Base-by-base conservation (phyloP, 75 land plant species). In the Pseudotsuga menziesii region DNA sequence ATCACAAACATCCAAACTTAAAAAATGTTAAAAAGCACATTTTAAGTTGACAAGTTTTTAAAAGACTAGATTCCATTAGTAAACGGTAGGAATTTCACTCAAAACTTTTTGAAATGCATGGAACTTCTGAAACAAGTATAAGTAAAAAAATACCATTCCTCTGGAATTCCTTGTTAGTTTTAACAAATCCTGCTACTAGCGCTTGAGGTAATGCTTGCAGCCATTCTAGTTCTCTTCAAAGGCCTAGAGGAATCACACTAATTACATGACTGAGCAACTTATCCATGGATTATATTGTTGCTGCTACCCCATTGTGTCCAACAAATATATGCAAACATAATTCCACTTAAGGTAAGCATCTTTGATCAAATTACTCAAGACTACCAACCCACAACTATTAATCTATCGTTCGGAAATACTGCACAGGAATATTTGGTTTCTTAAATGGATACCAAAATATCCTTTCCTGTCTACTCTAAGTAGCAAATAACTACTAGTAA, bases 301-400 rank as follows among this genome's bases (percentile, higher is more conserved):
- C 98, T 26, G 96, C 95, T 77, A 81, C 83, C 39, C 98, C 98
- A 80, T 92, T 95, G 82, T 95, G 95, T 44, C 95, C 98, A 83
- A 91, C 98, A 83, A 92, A 90, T 39, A 94, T 86, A 92, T 94
- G 85, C 44, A 77, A 14, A 79, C 29, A 58, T 36, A 72, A 4
- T 66, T 66, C 17, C 32, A 29, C 32, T 29, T 29, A 29, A 29
- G 0, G 32, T 29, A 29, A 29, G 32, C 32, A 0, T 29, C 32
- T 29, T 29, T 29, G 32, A 29, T 29, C 32, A 29, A 29, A 29
- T 29, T 29, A 59, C 61, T 20, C 61, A 19, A n/a, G 7, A 27
- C 44, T 16, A 66, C 16, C 35, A 19, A 39, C 7, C 5, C 16
- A 20, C 41, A 32, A 32, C 13, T 29, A 61, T 13, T 29, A 61